A percentile compares a stretch with the other conserved stretches of the same genome.
phyloP scores from a whole-genome alignment of 2,329 filamentous ascomycete genomes.

The Cercospora zeae-maydis region DNA sequence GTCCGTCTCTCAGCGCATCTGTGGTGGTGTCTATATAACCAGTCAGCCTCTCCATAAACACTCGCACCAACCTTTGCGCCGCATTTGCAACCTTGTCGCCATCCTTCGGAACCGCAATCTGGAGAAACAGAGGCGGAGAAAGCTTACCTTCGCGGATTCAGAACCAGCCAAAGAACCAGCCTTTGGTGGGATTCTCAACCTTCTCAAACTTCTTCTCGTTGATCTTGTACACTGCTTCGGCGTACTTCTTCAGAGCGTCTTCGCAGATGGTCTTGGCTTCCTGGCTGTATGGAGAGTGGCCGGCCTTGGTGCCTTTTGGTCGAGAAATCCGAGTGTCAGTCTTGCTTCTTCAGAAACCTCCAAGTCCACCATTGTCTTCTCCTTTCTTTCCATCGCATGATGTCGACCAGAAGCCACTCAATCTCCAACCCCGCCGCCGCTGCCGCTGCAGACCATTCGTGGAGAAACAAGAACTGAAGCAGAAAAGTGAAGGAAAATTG shows the following conservation, averaged over 20 bases:
- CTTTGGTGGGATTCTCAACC: neutral
- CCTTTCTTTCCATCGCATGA: neutral
- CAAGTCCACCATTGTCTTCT: neutral
- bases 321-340: neutral
- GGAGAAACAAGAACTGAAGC: neutral
- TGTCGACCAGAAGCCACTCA: neutral
- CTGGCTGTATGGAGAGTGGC: neutral
- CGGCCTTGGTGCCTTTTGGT: neutral
- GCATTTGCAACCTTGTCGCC: neutral
- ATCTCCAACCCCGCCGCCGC: neutral
- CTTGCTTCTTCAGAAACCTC: neutral
- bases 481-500: neutral
- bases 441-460: neutral
- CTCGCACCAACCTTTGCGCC: neutral
- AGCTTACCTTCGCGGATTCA: neutral
- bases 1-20: neutral
- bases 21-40: neutral
- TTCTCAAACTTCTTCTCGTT: conserved; percentile 2
- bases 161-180: conserved; percentile 6
- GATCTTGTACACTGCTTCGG: conserved; percentile 1
- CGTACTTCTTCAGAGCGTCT: conserved; percentile 7
- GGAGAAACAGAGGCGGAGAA: neutral
- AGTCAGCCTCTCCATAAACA: neutral
- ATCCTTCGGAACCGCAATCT: neutral
- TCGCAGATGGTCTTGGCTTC: conserved; percentile 1